Evolutionary conservation across 2,329 filamentous ascomycete genomes (phyloP), one percentile per base, ranked within the genome.

Genomic region (Sporothrix phasma): DNA sequence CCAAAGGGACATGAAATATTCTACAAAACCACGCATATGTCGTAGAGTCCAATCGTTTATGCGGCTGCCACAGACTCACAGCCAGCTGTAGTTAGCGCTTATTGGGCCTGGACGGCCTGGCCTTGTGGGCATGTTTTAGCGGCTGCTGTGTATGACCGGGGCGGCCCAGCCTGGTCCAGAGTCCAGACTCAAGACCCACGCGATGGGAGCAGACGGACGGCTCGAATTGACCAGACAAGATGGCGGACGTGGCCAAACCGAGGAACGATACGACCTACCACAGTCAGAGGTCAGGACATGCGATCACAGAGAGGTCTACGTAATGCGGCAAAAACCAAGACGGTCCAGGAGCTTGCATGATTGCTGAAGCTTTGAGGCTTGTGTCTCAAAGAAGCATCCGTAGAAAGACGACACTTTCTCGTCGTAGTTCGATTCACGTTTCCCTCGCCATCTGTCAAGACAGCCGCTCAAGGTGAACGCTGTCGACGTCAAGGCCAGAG

Each of bases 401-500:
- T n/a, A n/a, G n/a, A n/a, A n/a, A n/a, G n/a, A n/a, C n/a, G n/a
- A n/a, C n/a, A n/a, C n/a, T n/a, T n/a, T n/a, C n/a, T n/a, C n/a
- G n/a, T n/a, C n/a, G n/a, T n/a, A n/a, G n/a, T 22, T 54, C 8
- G n/a, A 6, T 22, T 39, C 17, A 54, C 31, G 10, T 24, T 11
- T 6, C 15, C 19, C 31, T 24, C 51, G 19, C 47, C 17, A 15
- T 24, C 19, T 43, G 17, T 19, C 19, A n/a, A n/a, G 19, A n/a
- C 6, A 43, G 5, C 24, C 2, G 47, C 2, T 17, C 51, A 39
- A 43, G 17, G 64, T 62, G 37, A 45, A 65, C 63, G 64, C 64
- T 24, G 37, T 39, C 51, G 60, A 62, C 60, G 64, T 65, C 64
- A 65, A 61, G 63, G 47, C 58, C 11, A 8, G 19, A 7, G 19